These are phyloP conservation scores for Casuarina glauca DNA, from an alignment of 306 rosid genomes.

Conservation along the genomic window DNA sequence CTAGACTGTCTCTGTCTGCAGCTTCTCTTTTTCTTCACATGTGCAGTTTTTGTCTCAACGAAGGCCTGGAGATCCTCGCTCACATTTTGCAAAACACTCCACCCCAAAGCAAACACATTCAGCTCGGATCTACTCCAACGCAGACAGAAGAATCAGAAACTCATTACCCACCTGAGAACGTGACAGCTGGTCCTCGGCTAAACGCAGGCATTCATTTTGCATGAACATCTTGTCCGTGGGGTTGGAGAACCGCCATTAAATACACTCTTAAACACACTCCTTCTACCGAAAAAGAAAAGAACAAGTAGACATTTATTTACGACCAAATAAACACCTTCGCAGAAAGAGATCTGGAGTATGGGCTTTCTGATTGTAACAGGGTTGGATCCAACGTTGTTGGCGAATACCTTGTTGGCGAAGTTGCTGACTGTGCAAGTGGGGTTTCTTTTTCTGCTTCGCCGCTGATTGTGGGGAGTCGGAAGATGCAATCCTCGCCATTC, in stretches of 20 bases:
- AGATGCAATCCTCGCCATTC: no score
- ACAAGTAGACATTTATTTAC: neutral
- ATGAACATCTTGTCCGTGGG: neutral
- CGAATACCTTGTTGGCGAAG: neutral
- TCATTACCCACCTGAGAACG: neutral
- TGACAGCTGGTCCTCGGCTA: neutral
- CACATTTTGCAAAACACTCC: neutral
- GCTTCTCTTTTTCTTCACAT: slow-evolving; percentile 3
- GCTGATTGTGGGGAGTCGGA: neutral
- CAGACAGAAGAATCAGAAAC: neutral
- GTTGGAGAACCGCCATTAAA: neutral
- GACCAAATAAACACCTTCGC: slow-evolving; percentile 16
- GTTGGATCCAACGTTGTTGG: neutral
- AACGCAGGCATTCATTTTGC: neutral
- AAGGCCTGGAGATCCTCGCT: neutral
- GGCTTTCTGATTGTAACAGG: no score
- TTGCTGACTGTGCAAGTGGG: neutral
- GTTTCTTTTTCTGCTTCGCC: neutral
- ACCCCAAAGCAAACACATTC: neutral
- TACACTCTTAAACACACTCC: neutral
- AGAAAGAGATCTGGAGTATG: slow-evolving; percentile 20
- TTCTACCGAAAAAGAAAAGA: neutral
- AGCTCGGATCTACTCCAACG: slow-evolving; percentile 15
- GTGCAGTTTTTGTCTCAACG: neutral
- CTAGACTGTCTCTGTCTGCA: slow-evolving; percentile 2